Evolutionary conservation across 176 grass and related monocot genomes (phyloP), one percentile per base, ranked within the genome.

Genomic region (Lolium perenne): DNA sequence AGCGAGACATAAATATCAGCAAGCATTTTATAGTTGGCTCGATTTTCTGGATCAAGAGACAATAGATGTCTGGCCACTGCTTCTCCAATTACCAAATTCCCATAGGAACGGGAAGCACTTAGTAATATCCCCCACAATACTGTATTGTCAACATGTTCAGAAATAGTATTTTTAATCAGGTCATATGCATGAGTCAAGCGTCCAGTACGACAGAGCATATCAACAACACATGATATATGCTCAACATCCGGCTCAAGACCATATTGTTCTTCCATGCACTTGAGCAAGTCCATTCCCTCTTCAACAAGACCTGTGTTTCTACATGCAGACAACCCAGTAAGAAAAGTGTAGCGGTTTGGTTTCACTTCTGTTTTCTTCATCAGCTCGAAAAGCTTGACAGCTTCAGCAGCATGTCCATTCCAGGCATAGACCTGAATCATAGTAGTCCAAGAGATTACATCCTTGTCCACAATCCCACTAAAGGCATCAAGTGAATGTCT

Each of bases 391-490:
- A 88, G 87, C 60, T 92, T 64, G 10, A 88, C 43, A 80, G 68
- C 89, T 62, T 90, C 85, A 57, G 57, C 49, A 75, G 41, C 56
- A 75, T 88, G 78, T 68, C 90, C 94, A 84, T 84, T 90, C 90
- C 87, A 97, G 72, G 89, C 94, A 82, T 90, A 90, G 70, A 85
- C 89, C 76, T 94, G 90, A 89, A 94, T 90, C 79, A 97, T 86
- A 70, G 85, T 88, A 82, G 87, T 90, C 92, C 94, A 97, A 56
- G 94, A 94, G 83, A 97, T 83, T 75, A 85, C 90, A 84, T 97
- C 89, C 79, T 94, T 97, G 35, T 90, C 43, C 75, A 71, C 18
- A 76, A 94, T 87, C 46, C 32, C 71, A 74, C 35, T 82, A 78
- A 97, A 97, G 35, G 82, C 64, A 67, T 84, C 71, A 63, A 72